phyloP scores from a whole-genome alignment of 2,329 filamentous ascomycete genomes.

The Fusarium siculi region DNA sequence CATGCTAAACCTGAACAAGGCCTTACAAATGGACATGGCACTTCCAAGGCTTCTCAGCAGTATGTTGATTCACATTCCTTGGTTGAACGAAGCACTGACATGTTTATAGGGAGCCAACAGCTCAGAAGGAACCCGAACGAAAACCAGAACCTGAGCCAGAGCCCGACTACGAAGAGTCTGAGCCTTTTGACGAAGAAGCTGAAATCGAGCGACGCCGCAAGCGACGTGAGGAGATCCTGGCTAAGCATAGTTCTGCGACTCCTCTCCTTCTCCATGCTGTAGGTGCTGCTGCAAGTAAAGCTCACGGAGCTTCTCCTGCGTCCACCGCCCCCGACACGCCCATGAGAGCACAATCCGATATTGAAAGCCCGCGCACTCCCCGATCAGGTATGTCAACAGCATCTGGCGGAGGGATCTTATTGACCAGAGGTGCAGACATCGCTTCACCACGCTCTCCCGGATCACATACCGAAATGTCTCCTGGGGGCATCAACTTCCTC shows the following conservation, averaged over 20 bases:
- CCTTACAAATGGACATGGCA: conserved; percentile 39
- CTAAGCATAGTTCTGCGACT: conserved; percentile 80
- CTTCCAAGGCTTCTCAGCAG: conserved; percentile 29
- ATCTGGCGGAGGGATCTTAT: background rate
- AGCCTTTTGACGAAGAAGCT: conserved; percentile 81
- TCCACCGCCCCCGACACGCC: conserved; percentile 59
- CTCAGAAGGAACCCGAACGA: conserved; percentile 42
- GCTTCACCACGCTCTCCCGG: conserved; percentile 57
- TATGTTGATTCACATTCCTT: conserved; percentile 3
- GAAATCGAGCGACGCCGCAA: conserved; percentile 87
- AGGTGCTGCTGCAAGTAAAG: conserved; percentile 66
- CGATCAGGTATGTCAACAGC: conserved; percentile 56
- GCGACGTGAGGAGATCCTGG: conserved; percentile 84
- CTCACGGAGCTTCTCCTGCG: conserved; percentile 64
- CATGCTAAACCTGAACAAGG: conserved; percentile 76
- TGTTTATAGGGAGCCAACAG: conserved; percentile 17
- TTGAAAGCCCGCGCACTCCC: conserved; percentile 59
- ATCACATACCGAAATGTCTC: conserved; percentile 64
- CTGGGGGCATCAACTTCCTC: conserved; percentile 69
- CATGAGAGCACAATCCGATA: conserved; percentile 43
- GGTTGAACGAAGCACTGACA: conserved; percentile 13
- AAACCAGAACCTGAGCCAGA: conserved; percentile 41
- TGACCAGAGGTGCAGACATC: conserved; percentile 47
- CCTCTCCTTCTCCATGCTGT: conserved; percentile 81
- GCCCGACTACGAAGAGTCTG: conserved; percentile 60